Base-by-base conservation (phyloP, 176 grass and related monocot species). In the Bolboschoenus planiculmis region DNA sequence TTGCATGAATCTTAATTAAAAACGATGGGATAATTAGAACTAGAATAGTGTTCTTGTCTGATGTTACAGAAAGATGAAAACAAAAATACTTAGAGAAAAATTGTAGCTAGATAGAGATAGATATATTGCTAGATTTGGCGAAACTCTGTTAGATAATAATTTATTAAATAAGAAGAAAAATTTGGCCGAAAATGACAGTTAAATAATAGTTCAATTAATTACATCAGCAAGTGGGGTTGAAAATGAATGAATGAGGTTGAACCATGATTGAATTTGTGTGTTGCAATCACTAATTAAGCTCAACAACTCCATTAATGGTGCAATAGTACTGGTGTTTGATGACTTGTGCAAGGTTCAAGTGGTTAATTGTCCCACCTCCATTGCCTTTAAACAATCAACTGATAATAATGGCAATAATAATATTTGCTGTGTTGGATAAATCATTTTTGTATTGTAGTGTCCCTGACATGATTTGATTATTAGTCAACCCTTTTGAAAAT, bases 221-320 rank as follows among this genome's bases (percentile, higher is more conserved):
- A 26, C 42, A 16, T 74, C 15, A 48, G 23, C 21, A 47, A 14
- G 21, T 72, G 9, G 40, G 68, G n/a, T n/a, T 27, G 66, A 74
- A n/a, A 50, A 48, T 74, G 68, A 46, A 13, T 18, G n/a, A 71
- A 9, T 14, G 7, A 39, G 9, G 42, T 46, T 47, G 68, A 47
- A 47, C 40, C 42, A 23, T 72, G 42, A 75, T 46, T 44, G 27
- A 66, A 64, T 35, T 53, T 53, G 9, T 26, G 10, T 15, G 68
- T 27, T 73, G 39, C 10, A 73, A 73, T 74, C 70, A 75, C 71
- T 16, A 55, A 56, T 20, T 30, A 31, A 77, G 36, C 65, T 21
- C 65, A 70, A 51, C 72, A 77, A 77, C 72, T 77, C 72, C 72
- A 77, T 53, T 77, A 74, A 74, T 74, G 70, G 10, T 74, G 23